phyloP scores from a whole-genome alignment of 129 eudicot species.

The Escallonia rubra region DNA sequence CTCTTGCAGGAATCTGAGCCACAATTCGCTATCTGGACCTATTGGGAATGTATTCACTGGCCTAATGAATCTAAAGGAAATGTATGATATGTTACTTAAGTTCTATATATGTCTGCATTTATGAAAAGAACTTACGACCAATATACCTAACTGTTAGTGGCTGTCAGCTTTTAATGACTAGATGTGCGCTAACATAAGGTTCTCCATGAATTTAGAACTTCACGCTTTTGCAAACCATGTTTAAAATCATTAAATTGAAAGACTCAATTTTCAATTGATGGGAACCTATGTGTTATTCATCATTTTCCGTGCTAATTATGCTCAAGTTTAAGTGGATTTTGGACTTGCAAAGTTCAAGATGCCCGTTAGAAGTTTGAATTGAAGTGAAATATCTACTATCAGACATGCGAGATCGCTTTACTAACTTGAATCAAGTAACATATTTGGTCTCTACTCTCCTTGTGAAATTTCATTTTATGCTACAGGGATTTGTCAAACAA shows the following conservation, averaged over 20 bases:
- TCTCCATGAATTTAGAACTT: neutral
- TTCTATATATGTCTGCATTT: slow-evolving; percentile 10
- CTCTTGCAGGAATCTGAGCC: slow-evolving; percentile 83
- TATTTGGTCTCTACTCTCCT: neutral
- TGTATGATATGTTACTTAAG: slow-evolving; percentile 39
- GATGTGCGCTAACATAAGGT: neutral
- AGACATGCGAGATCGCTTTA: too few species aligned
- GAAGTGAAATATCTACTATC: too few species aligned
- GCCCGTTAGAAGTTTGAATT: too few species aligned
- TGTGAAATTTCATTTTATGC: slow-evolving; percentile 5
- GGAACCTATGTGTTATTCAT: neutral
- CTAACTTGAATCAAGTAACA: neutral
- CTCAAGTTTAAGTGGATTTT: neutral
- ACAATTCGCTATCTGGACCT: slow-evolving; percentile 67
- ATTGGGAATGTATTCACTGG: slow-evolving; percentile 73
- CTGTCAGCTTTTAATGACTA: neutral
- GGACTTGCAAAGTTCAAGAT: too few species aligned
- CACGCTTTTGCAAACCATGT: neutral
- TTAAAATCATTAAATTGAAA: too few species aligned
- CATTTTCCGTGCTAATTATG: neutral
- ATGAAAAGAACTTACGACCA: neutral
- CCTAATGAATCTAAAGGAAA: slow-evolving; percentile 49
- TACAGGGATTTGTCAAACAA: slow-evolving; percentile 90
- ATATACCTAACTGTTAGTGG: slow-evolving; percentile 5
- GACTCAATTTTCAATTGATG: neutral